A percentile compares a stretch with the other conserved stretches of the same genome.
Conservation (phyloP, 2,329 filamentous ascomycete species). For the Colletotrichum chrysophilum region DNA sequence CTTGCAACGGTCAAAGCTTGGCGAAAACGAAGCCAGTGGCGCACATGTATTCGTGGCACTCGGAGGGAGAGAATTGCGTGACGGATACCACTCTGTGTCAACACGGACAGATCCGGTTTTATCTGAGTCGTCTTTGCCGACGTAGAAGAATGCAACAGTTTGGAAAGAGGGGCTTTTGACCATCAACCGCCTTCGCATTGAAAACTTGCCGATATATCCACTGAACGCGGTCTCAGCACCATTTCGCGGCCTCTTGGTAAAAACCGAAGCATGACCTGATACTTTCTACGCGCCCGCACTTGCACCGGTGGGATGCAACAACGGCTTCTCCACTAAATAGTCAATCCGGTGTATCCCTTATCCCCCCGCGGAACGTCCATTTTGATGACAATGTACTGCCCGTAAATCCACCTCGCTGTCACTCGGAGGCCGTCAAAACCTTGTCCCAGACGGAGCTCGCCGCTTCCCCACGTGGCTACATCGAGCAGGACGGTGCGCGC, state of each 20-base stretch:
- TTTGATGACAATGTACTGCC: background rate
- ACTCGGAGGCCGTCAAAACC: background rate
- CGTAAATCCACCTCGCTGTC: background rate
- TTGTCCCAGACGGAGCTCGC: background rate
- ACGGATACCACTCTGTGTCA: background rate
- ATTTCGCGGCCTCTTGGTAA: background rate
- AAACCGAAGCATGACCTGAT: background rate
- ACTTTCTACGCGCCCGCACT: background rate
- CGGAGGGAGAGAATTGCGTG: background rate
- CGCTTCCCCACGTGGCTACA: background rate
- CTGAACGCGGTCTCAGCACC: background rate
- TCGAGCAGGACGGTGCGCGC: background rate
- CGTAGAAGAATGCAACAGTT: background rate
- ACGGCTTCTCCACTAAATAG: background rate
- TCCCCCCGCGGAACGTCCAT: background rate
- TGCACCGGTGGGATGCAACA: background rate
- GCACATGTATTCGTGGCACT: background rate
- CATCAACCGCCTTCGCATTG: background rate
- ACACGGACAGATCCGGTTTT: background rate
- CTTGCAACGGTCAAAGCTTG: background rate
- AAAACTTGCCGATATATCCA: background rate
- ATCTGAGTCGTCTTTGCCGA: background rate
- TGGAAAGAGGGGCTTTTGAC: background rate
- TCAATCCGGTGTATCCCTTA: background rate
- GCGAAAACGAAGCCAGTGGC: background rate